Evolutionary conservation across 305 asterid genomes (phyloP).

Genomic region (Fraxinus platypoda): DNA sequence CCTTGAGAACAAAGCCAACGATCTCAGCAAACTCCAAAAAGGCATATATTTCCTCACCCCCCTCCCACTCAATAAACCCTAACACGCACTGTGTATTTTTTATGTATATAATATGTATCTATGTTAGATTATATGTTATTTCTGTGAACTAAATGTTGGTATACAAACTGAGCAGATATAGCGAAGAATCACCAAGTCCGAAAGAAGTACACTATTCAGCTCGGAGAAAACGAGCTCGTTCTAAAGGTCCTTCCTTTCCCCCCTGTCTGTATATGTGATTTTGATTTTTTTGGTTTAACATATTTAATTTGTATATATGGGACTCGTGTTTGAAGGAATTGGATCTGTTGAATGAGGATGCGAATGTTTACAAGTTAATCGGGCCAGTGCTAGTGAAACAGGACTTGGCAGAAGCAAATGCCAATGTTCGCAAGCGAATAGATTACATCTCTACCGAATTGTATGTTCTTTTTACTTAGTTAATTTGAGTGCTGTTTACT

Average conservation of each 20-base stretch:
- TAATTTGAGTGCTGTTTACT: not conserved
- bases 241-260: conserved; percentile 50
- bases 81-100: not conserved
- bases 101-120: not conserved
- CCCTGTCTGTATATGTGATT: not conserved
- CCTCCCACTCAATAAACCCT: conserved; percentile 25
- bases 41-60: conserved; percentile 32
- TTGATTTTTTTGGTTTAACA: not conserved
- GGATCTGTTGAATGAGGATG: conserved; percentile 87
- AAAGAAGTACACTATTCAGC: conserved; percentile 88
- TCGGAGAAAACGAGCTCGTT: conserved; percentile 95
- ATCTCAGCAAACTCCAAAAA: conserved; percentile 78
- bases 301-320: not conserved
- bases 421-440: conserved; percentile 89
- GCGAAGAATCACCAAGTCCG: conserved; percentile 84
- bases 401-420: conserved; percentile 96
- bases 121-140: not conserved
- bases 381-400: conserved; percentile 94
- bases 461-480: conserved; percentile 41
- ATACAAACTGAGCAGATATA: conserved; percentile 45
- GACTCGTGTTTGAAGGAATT: conserved; percentile 52
- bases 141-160: not conserved
- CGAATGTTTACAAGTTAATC: conserved; percentile 87
- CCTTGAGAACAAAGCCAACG: conserved; percentile 82
- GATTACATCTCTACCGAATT: conserved; percentile 89